Evolutionary conservation across 352 stramenopile species (phyloP).

Genomic region (Blastocystis sp.): DNA sequence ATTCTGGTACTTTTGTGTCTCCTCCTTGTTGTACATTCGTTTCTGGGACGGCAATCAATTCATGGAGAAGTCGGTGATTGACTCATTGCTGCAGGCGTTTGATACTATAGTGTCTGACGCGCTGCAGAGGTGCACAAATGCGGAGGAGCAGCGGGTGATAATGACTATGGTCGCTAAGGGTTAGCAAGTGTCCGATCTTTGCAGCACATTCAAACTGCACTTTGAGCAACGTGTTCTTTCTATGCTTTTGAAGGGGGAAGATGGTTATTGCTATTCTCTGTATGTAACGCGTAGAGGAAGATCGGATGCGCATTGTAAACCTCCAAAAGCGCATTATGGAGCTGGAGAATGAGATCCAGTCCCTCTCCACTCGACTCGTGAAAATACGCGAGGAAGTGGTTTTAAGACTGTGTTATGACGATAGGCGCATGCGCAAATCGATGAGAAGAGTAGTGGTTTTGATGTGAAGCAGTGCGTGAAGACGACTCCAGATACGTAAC

Average conservation of each 20-base stretch:
- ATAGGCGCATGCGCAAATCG: slow-evolving; percentile 1
- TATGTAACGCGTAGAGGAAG: background rate
- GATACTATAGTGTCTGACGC: background rate
- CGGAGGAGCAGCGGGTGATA: background rate
- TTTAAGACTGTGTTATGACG: no score
- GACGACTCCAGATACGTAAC: background rate
- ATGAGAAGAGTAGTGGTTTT: background rate
- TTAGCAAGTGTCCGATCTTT: background rate
- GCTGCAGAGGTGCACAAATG: background rate
- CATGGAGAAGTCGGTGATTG: no score
- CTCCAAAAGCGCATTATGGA: slow-evolving; percentile 15
- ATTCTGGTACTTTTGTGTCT: slow-evolving; percentile 11
- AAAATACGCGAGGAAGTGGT: background rate
- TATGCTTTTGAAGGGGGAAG: background rate
- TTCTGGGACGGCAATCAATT: no score
- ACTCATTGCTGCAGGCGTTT: no score
- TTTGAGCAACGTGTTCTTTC: background rate
- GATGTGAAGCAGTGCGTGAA: background rate
- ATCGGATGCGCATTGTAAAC: background rate
- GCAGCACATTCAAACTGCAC: background rate
- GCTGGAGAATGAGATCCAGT: slow-evolving; percentile 3
- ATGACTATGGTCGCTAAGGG: background rate
- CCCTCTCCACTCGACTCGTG: background rate
- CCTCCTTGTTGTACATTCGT: no score
- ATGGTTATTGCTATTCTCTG: background rate